A percentile compares a stretch with the other conserved stretches of the same genome.
These are phyloP conservation scores for Silene noctiflora DNA, from an alignment of 179 eudicot genomes.

Conservation along the genomic window DNA sequence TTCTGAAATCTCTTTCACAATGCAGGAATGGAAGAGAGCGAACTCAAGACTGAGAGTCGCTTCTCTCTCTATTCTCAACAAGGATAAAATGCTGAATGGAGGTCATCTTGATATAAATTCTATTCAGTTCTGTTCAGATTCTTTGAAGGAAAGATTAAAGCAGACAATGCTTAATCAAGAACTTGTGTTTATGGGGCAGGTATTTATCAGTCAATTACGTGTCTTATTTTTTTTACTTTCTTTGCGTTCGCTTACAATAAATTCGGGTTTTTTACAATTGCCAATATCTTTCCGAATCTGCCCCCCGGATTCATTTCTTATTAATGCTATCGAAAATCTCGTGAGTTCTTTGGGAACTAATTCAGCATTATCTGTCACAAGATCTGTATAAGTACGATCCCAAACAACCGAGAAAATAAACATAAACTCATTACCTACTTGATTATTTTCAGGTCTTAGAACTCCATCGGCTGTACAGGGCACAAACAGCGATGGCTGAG, in stretches of 20 bases:
- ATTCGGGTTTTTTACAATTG: not conserved
- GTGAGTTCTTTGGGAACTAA: not conserved
- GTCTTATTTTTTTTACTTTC: not conserved
- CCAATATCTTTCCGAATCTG: slow-evolving; percentile 15
- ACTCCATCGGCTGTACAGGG: slow-evolving; percentile 47
- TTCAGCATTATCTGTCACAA: slow-evolving; percentile 13
- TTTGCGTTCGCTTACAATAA: not conserved
- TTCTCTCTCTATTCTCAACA: not conserved
- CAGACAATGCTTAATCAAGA: slow-evolving; percentile 35
- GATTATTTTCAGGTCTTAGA: slow-evolving; percentile 50
- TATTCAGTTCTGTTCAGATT: slow-evolving; percentile 12
- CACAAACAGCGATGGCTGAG: slow-evolving; percentile 45
- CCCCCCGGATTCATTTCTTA: not conserved
- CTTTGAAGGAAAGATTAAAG: slow-evolving; percentile 24
- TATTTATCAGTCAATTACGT: slow-evolving; percentile 15
- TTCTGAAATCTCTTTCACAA: slow-evolving; percentile 12
- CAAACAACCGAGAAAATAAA: not conserved
- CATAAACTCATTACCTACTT: not conserved
- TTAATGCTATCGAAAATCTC: slow-evolving; percentile 1
- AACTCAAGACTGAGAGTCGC: slow-evolving; percentile 10
- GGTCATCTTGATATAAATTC: slow-evolving; percentile 27
- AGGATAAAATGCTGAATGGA: slow-evolving; percentile 26
- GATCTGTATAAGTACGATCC: slow-evolving; percentile 1
- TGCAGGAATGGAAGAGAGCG: slow-evolving; percentile 25
- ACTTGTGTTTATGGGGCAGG: slow-evolving; percentile 46